Evolutionary conservation across 1,139 yeast genomes (phyloP), one percentile per base, ranked within the genome.

Genomic region (Candida frijolesensis): DNA sequence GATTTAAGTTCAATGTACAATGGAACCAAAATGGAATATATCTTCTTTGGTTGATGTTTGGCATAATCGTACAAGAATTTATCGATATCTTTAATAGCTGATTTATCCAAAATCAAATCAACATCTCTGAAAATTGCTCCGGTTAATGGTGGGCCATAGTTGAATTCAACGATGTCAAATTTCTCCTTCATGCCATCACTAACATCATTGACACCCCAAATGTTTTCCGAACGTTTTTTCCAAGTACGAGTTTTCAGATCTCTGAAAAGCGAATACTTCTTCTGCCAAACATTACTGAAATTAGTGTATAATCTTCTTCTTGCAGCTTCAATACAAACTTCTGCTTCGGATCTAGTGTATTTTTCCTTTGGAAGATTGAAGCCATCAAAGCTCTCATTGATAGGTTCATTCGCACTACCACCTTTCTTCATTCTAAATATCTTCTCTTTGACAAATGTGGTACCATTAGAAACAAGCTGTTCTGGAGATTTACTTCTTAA

Each of bases 231-330:
- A 45, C 72, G 63, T 9, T 57, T 50, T 41, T 55, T 58, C 76
- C 78, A 72, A 18, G 54, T 54, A 6, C 61, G 52, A 14, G 59
- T 53, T 53, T 72, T 70, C 9, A 60, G 59, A 1, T 55, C 42
- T 18, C 65, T 60, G 58, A 69, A 74, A 15, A 59, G 51, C 37
- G 57, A 62, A 56, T 55, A 74, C 51, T 71, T 74, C 44, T 60
- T 55, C 29, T 87, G 78, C 98, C 98, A 92, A 0, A 95, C 82
- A 18, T 74, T 74, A 0, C 94, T 80, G 38, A 88, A 70, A 54
- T 87, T 82, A 47, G 59, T 54, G 42, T 75, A 67, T 18, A 79
- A 67, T 7, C 71, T 47, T 11, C 69, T 66, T 44, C 59, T 63
- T 0, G 84, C 83, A 4, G 60, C 50, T 6, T 62, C 63, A 5